phyloP scores from a whole-genome alignment of 768 basidiomycete species.

The Lentinula lateritia region DNA sequence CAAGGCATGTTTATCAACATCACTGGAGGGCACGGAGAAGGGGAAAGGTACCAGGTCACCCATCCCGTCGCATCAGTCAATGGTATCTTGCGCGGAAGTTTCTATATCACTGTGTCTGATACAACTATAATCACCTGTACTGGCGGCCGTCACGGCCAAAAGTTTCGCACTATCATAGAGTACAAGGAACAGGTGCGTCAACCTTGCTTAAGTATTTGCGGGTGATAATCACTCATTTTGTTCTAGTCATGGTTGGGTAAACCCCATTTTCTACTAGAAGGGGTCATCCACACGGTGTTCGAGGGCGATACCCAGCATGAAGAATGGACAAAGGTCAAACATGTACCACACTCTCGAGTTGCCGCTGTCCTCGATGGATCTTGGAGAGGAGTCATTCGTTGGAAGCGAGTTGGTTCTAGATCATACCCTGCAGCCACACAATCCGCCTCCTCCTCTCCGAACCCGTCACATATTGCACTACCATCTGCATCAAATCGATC shows the following conservation, averaged over 20 bases:
- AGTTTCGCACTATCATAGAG: slow-evolving; percentile 79
- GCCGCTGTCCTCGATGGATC: slow-evolving; percentile 84
- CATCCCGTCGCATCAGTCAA: slow-evolving; percentile 90
- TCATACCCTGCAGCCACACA: slow-evolving; percentile 36
- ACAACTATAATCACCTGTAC: slow-evolving; percentile 77
- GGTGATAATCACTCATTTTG: background rate
- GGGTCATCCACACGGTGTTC: slow-evolving; percentile 80
- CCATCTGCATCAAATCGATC: slow-evolving; percentile 27
- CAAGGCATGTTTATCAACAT: slow-evolving; percentile 84
- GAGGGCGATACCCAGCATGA: slow-evolving; percentile 57
- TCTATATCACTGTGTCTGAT: slow-evolving; percentile 85
- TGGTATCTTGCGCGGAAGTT: slow-evolving; percentile 85
- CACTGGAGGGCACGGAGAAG: slow-evolving; percentile 66
- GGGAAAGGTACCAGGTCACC: slow-evolving; percentile 81
- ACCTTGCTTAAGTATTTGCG: background rate
- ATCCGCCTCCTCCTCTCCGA: slow-evolving; percentile 42
- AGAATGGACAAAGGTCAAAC: slow-evolving; percentile 83
- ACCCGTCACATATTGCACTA: slow-evolving; percentile 39
- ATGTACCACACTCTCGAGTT: slow-evolving; percentile 74
- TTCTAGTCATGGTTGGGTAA: slow-evolving; percentile 81
- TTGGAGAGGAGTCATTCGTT: slow-evolving; percentile 81
- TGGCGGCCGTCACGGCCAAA: slow-evolving; percentile 55
- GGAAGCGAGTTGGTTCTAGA: slow-evolving; percentile 53
- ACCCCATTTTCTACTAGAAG: slow-evolving; percentile 81
- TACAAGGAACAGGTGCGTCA: slow-evolving; percentile 90